phyloP scores from a whole-genome alignment of 208 protist genomes.

The Leishmania arabica region DNA sequence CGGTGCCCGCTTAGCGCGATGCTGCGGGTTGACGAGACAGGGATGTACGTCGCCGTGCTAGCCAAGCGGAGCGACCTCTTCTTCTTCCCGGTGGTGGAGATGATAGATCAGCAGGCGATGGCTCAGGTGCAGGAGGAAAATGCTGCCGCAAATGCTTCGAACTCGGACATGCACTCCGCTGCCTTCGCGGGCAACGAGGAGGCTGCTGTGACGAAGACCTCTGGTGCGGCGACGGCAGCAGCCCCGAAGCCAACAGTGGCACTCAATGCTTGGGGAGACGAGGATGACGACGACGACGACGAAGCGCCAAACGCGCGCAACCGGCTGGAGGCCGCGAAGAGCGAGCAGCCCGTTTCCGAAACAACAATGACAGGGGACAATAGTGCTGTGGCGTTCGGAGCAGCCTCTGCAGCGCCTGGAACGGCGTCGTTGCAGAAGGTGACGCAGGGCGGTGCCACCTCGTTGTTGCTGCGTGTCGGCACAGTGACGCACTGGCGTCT shows the following conservation, averaged over 20 bases:
- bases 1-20: constrained; percentile 52
- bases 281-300: constrained; percentile 63
- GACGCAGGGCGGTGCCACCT: constrained; percentile 4
- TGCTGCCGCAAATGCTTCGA: not conserved
- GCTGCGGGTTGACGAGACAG: constrained; percentile 72
- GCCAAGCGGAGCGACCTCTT: constrained; percentile 72
- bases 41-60: constrained; percentile 66
- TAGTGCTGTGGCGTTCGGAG: not conserved
- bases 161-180: constrained; percentile 5
- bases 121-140: not conserved
- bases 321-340: not conserved
- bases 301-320: not conserved
- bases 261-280: constrained; percentile 83
- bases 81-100: constrained; percentile 59
- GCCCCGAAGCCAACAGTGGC: constrained; percentile 29
- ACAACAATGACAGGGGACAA: too few relatives aligned
- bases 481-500: constrained; percentile 45
- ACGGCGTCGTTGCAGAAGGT: not conserved
- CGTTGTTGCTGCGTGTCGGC: constrained; percentile 39
- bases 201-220: not conserved
- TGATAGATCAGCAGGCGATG: constrained; percentile 13
- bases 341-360: not conserved
- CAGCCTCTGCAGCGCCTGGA: not conserved
- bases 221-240: constrained; percentile 4
- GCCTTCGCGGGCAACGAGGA: constrained; percentile 13